A percentile compares a stretch with the other conserved stretches of the same genome.
These are phyloP conservation scores for Cryptosporidium meleagridis DNA, from an alignment of 169 alveolate genomes.

Conservation along the genomic window DNA sequence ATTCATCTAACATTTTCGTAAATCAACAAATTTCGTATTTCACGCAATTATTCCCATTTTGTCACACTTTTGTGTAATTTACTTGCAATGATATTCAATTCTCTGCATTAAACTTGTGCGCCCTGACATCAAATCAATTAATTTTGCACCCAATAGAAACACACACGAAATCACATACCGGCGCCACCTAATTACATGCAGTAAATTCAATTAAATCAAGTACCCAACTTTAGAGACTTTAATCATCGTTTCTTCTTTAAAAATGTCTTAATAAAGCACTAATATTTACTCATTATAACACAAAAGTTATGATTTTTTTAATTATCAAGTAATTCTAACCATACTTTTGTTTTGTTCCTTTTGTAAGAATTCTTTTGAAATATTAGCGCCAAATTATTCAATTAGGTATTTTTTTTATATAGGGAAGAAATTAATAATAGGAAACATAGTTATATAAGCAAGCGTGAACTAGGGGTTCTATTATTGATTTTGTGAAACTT, in stretches of 20 bases:
- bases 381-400: background rate
- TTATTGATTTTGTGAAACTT: too few species aligned
- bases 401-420: background rate
- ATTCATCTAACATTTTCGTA: background rate
- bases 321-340: background rate
- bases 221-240: background rate
- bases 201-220: background rate
- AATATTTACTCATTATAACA: too few species aligned
- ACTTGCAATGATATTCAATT: background rate
- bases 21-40: background rate
- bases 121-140: background rate
- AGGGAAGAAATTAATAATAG: background rate
- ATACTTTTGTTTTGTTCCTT: too few species aligned
- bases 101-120: background rate
- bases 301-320: too few species aligned
- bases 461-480: background rate
- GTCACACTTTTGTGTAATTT: constrained; percentile 10
- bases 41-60: background rate
- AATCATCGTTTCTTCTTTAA: background rate
- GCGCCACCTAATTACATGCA: background rate
- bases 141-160: background rate
- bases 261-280: too few species aligned
- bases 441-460: background rate
- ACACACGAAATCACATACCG: background rate
- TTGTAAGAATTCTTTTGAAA: too few species aligned